Conservation (phyloP, 164 flowering plant genomes). For the Warburgia ugandensis region DNA sequence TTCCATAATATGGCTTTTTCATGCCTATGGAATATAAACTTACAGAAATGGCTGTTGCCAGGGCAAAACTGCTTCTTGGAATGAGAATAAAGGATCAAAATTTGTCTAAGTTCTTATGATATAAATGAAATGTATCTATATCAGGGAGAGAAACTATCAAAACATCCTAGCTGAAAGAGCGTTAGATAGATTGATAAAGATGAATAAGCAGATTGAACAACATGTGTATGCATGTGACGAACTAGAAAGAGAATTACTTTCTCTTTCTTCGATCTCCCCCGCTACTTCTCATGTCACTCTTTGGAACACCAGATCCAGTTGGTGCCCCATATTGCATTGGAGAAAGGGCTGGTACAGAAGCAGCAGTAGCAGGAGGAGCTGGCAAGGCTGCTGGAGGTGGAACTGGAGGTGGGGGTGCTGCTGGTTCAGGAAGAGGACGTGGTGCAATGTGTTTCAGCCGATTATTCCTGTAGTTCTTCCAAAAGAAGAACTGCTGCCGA, state of each 20-base stretch:
- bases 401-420: slow-evolving; percentile 30
- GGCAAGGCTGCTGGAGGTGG: slow-evolving; percentile 30
- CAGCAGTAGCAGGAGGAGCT: slow-evolving; percentile 30
- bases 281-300: slow-evolving; percentile 54
- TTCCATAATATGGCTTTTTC: too few relatives aligned
- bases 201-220: too few relatives aligned
- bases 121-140: too few relatives aligned
- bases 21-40: too few relatives aligned
- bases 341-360: slow-evolving; percentile 40
- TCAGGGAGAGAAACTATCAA: too few relatives aligned
- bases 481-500: slow-evolving; percentile 87
- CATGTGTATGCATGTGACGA: too few relatives aligned
- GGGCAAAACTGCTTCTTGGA: too few relatives aligned
- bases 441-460: slow-evolving; percentile 86
- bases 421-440: slow-evolving; percentile 68
- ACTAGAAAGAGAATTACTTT: slow-evolving; percentile 41
- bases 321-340: slow-evolving; percentile 69
- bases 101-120: too few relatives aligned
- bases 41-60: too few relatives aligned
- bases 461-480: slow-evolving; percentile 94
- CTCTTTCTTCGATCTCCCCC: slow-evolving; percentile 78
- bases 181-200: too few relatives aligned
- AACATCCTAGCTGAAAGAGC: too few relatives aligned
- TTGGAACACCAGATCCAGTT: slow-evolving; percentile 46
- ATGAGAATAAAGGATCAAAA: too few relatives aligned